These are phyloP conservation scores for Huntiella savannae DNA, from an alignment of 2,329 filamentous ascomycete species.

Conservation along the genomic window DNA sequence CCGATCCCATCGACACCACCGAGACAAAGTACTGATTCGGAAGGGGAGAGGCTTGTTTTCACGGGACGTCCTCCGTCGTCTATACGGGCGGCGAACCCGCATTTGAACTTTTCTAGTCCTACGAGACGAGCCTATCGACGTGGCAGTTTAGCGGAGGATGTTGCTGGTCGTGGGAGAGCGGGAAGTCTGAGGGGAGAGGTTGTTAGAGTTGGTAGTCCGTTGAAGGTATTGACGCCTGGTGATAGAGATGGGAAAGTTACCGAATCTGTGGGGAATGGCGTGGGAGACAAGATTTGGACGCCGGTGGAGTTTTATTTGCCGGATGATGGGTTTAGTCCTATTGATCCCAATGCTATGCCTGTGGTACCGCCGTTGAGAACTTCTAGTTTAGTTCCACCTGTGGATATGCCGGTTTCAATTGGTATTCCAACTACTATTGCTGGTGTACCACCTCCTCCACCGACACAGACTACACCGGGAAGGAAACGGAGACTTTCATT, in stretches of 20 bases:
- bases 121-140: background rate
- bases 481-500: background rate
- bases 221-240: background rate
- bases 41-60: background rate
- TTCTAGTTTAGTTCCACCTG: background rate
- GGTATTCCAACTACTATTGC: background rate
- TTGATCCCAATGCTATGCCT: background rate
- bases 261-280: too few relatives aligned
- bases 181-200: background rate
- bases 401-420: background rate
- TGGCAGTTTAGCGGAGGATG: background rate
- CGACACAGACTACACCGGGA: background rate
- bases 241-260: background rate
- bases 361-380: background rate
- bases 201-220: background rate
- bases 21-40: background rate
- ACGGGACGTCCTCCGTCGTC: background rate
- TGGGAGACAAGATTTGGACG: background rate
- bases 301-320: background rate
- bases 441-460: background rate
- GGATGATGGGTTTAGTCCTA: background rate
- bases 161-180: background rate
- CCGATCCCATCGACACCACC: background rate
- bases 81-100: constrained; percentile 6
- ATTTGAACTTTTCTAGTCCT: constrained; percentile 1